Evolutionary conservation across 2,329 filamentous ascomycete species (phyloP), one percentile per base, ranked within the genome.

Genomic region (Plectosphaerella sp.): DNA sequence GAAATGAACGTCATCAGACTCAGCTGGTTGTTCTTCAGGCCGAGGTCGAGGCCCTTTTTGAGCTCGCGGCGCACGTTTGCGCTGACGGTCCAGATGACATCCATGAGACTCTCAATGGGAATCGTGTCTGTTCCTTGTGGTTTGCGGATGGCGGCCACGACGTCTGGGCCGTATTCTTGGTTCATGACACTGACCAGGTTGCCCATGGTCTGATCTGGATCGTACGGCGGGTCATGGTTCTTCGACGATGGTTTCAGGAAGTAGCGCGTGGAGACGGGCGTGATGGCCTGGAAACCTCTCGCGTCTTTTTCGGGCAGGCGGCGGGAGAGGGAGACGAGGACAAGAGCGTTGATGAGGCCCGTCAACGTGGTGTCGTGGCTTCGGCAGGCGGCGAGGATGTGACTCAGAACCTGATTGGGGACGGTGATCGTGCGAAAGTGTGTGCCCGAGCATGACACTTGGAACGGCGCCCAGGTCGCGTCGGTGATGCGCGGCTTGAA

Each of bases 21-120:
- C 4, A 60, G 37, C 10, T 52, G 35, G 25, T 65, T 60, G 20
- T 67, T 59, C 22, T 58, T 57, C 7, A 60, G 39, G 5, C 61
- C 63, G 16, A 46, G 16, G 1, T 57, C 56, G 1, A 67, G 16
- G 8, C 52, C 51, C 3, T 47, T 39, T n/a, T 57, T 45, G 14
- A 67, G 41, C 0, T 58, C 53, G 1, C 39, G 15, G 2, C 56
- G 20, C 37, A 58, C 18, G 24, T 28, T 25, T 5, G 25, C 47
- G 0, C 64, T 54, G 2, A 52, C 45, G 0, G 56, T 54, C 66
- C 66, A 68, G 6, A 64, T 51, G 4, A 57, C 52, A 5, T 57
- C 52, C 22, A 54, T 53, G 3, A 63, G 37, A 12, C 28, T 33
- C 28, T 33, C 28, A 33, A 33, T 33, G 37, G 15, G 37, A 15